Evolutionary conservation across 1,139 yeast genomes (phyloP).

Genomic region (Pichia sp.): DNA sequence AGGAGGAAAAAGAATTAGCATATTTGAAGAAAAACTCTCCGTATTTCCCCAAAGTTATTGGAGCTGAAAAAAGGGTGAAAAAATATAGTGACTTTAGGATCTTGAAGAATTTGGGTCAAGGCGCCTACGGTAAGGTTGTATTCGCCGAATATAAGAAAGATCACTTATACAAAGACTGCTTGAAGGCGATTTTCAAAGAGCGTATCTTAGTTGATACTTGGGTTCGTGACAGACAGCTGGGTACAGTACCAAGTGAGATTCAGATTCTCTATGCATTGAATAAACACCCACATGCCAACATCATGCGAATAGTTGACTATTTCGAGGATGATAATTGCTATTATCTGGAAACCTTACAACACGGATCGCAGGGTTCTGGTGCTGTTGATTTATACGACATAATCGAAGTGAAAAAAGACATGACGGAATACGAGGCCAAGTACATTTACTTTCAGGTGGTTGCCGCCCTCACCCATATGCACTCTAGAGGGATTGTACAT

Average conservation of each 20-base stretch:
- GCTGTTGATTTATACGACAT: slow-evolving; percentile 89
- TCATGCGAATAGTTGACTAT: slow-evolving; percentile 78
- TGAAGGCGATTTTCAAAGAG: slow-evolving; percentile 87
- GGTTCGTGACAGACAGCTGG: slow-evolving; percentile 87
- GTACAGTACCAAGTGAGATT: slow-evolving; percentile 92
- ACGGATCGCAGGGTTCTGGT: slow-evolving; percentile 63
- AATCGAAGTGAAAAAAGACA: slow-evolving; percentile 75
- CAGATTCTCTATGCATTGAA: slow-evolving; percentile 82
- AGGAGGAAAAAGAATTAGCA: slow-evolving; percentile 36
- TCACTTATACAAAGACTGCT: slow-evolving; percentile 61
- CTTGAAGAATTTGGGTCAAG: slow-evolving; percentile 83
- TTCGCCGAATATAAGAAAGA: slow-evolving; percentile 68
- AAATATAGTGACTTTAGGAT: slow-evolving; percentile 66
- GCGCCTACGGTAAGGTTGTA: slow-evolving; percentile 92
- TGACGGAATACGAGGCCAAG: slow-evolving; percentile 73
- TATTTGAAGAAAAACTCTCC: slow-evolving; percentile 15
- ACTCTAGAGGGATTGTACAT: slow-evolving; percentile 82
- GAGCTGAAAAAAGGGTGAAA: slow-evolving; percentile 58
- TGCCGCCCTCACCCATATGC: slow-evolving; percentile 75
- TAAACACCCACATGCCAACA: slow-evolving; percentile 77
- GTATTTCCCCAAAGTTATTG: slow-evolving; percentile 56
- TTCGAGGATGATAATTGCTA: slow-evolving; percentile 88
- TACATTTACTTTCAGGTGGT: slow-evolving; percentile 76
- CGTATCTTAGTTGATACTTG: slow-evolving; percentile 93
- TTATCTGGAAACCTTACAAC: slow-evolving; percentile 85